Percentiles rank a stretch among this genome's conserved stretches.
phyloP scores from a whole-genome alignment of 139 green algal genomes.

The Yamagishiella unicocca region DNA sequence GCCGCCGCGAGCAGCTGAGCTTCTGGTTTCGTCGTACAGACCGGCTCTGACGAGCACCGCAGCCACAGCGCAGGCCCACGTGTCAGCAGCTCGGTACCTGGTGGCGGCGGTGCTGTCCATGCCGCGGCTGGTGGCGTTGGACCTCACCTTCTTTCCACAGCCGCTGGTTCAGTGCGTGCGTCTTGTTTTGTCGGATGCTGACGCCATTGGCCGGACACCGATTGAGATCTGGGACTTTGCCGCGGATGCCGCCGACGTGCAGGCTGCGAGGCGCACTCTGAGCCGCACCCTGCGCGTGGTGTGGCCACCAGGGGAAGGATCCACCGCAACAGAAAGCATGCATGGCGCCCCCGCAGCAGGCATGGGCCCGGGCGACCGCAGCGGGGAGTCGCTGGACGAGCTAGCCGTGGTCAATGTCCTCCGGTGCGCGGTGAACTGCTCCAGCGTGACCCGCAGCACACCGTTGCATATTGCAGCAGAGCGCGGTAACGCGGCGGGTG shows the following conservation, averaged over 20 bases:
- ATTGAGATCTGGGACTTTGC: constrained; percentile 43
- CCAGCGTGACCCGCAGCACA: constrained; percentile 63
- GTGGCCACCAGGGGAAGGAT: background rate
- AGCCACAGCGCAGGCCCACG: constrained; percentile 8
- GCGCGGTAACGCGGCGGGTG: constrained; percentile 39
- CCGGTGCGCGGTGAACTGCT: constrained; percentile 78
- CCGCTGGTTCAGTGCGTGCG: background rate
- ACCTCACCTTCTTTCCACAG: constrained; percentile 76
- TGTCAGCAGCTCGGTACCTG: constrained; percentile 36
- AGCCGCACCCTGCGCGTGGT: background rate
- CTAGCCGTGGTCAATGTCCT: constrained; percentile 52
- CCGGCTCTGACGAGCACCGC: constrained; percentile 4
- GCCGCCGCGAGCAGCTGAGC: background rate
- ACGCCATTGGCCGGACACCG: background rate
- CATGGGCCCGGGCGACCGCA: background rate
- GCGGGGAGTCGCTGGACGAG: constrained; percentile 52
- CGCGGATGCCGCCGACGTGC: background rate
- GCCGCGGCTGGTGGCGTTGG: constrained; percentile 66
- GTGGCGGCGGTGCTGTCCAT: constrained; percentile 48
- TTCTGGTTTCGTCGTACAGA: background rate
- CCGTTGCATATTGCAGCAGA: constrained; percentile 82
- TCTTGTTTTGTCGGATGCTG: background rate
- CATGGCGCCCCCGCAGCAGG: no score
- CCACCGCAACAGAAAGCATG: no score
- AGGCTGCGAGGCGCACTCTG: background rate